These are phyloP conservation scores for Erythrobasidium hasegawianum DNA, from an alignment of 1,284 basidiomycete genomes.

Conservation along the genomic window DNA sequence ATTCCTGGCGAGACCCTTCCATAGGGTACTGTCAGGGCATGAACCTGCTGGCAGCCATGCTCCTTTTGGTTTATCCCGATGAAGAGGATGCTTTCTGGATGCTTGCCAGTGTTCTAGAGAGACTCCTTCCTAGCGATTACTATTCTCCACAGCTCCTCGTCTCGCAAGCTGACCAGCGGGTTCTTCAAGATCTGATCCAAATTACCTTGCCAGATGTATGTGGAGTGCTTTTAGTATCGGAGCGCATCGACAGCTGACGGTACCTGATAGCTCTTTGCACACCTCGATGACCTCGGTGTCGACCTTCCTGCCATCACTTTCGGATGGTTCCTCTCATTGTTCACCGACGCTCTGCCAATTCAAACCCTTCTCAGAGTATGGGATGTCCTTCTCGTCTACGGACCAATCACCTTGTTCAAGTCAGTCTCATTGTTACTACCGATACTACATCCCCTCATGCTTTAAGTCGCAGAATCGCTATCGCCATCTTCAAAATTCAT, in stretches of 20 bases:
- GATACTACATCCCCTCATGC: not conserved
- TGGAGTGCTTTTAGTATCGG: not conserved
- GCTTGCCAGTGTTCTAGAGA: constrained; percentile 78
- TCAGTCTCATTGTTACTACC: not conserved
- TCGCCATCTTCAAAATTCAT: constrained; percentile 78
- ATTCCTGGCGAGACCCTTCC: constrained; percentile 63
- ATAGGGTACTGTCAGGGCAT: constrained; percentile 59
- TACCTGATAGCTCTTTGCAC: constrained; percentile 57
- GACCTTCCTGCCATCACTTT: constrained; percentile 93
- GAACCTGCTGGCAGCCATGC: constrained; percentile 90
- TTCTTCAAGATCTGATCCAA: constrained; percentile 79
- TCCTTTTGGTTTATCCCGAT: constrained; percentile 84
- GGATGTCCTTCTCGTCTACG: constrained; percentile 92
- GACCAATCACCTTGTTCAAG: constrained; percentile 64
- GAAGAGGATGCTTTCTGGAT: constrained; percentile 98
- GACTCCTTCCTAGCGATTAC: constrained; percentile 51
- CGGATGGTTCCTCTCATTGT: constrained; percentile 95
- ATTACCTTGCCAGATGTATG: constrained; percentile 63
- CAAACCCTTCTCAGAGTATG: constrained; percentile 49
- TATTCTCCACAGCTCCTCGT: constrained; percentile 56
- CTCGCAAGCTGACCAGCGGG: constrained; percentile 87
- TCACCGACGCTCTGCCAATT: constrained; percentile 92
- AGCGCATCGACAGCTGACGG: not conserved
- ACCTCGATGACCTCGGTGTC: constrained; percentile 74
- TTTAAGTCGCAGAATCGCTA: constrained; percentile 61